A percentile compares a stretch with the other conserved stretches of the same genome.
These are phyloP conservation scores for Calendula officinalis DNA, from an alignment of 129 eudicot species.

Conservation along the genomic window DNA sequence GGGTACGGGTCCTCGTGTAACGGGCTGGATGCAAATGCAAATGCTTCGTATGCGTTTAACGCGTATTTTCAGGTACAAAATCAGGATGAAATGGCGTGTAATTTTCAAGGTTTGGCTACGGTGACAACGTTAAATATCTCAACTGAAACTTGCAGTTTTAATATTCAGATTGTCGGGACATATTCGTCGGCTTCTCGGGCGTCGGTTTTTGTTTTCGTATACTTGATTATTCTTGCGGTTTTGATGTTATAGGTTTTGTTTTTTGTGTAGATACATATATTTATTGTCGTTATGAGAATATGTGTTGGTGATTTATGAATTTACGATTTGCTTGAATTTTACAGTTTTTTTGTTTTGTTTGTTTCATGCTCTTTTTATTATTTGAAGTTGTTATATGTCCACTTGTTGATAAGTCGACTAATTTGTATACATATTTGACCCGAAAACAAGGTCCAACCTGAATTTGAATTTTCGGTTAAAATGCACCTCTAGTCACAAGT, in stretches of 20 bases:
- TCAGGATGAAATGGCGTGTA: constrained; percentile 43
- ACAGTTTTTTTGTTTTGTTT: background rate
- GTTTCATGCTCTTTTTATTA: background rate
- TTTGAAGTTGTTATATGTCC: background rate
- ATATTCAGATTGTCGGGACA: constrained; percentile 43
- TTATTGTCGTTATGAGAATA: constrained; percentile 23
- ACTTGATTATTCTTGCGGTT: constrained; percentile 18
- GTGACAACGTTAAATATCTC: constrained; percentile 49
- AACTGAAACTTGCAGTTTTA: constrained; percentile 48
- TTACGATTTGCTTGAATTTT: constrained; percentile 11
- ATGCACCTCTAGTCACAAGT: too few species aligned
- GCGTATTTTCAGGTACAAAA: constrained; percentile 51
- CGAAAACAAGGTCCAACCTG: too few species aligned
- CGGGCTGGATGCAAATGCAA: constrained; percentile 50
- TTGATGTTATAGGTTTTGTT: constrained; percentile 27
- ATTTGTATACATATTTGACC: too few species aligned
- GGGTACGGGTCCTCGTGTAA: constrained; percentile 63
- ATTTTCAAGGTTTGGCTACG: constrained; percentile 51
- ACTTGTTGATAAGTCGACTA: too few species aligned
- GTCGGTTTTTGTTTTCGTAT: constrained; percentile 17
- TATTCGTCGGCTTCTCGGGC: constrained; percentile 27
- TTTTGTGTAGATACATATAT: constrained; percentile 19
- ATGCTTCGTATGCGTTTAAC: constrained; percentile 67
- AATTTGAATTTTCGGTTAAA: too few species aligned
- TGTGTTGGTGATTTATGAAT: constrained; percentile 20